Evolutionary conservation across 179 eudicot species (phyloP), one percentile per base, ranked within the genome.

Genomic region (Silene vulgaris): DNA sequence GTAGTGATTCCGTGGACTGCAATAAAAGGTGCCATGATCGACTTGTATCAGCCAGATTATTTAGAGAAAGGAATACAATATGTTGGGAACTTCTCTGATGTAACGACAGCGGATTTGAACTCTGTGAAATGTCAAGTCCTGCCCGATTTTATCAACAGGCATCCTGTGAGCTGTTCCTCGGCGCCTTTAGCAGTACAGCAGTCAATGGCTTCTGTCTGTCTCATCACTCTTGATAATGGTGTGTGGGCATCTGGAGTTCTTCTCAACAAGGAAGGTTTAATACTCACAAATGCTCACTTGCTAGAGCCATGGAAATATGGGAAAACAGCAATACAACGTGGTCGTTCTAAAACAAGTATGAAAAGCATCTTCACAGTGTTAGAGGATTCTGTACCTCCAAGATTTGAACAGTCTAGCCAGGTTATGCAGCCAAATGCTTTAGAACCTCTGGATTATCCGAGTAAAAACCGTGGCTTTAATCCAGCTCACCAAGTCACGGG

Each of bases 281-380:
- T 95, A 82, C 97, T 95, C 78, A 95, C 99, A 75, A 95, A 95
- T 72, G 99, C 99, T 81, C 99, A 95, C 84, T 86, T 95, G 74
- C 78, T 95, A 71, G 99, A 95, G 84, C 99, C 99, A 52, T 90
- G 99, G 99, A 89, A 97, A 82, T 95, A 87, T 79, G 86, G 85
- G 52, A 86, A 81, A 84, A 69, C 91, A 37, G 75, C 88, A 74
- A 48, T 80, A 54, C 76, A 77, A 75, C 79, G 85, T 68, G 89
- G 80, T 71, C 69, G 5, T 20, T 75, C 79, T 79, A 82, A 71
- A 78, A 72, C 74, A 43, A 82, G 54, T 74, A 61, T 79, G n/a
- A 88, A 77, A 75, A 77, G 69, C 19, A 54, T 70, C 57, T 75
- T 77, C 69, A 63, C 69, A n/a, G 63, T 84, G 45, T 76, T 75